These are phyloP conservation scores for Tylopilus subfusipes DNA, from an alignment of 768 basidiomycete genomes.

Conservation along the genomic window DNA sequence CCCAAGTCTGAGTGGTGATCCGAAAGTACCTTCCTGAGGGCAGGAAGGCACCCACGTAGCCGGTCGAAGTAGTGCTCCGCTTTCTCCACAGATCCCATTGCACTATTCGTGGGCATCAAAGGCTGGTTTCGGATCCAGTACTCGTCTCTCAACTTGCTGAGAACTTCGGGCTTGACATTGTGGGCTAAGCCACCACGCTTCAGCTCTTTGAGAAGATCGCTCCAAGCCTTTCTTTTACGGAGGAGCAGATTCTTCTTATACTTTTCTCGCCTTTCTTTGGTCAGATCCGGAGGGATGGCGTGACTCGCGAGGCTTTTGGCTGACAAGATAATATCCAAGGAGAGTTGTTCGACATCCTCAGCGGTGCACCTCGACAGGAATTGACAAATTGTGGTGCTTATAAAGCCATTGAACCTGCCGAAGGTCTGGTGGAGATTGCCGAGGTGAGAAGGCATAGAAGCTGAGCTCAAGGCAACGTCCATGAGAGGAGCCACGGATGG, in stretches of 20 bases:
- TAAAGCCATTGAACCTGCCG: conserved; percentile 43
- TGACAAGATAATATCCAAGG: conserved; percentile 60
- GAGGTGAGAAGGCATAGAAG: conserved; percentile 37
- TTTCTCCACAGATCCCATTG: conserved; percentile 34
- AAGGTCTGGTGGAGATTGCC: conserved; percentile 49
- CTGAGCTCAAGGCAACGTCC: conserved; percentile 2
- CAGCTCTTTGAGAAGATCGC: conserved; percentile 86
- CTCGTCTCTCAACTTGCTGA: conserved; percentile 50
- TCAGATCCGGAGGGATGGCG: conserved; percentile 39
- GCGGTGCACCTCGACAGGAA: conserved; percentile 42
- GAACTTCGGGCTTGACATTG: conserved; percentile 67
- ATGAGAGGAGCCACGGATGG: not conserved
- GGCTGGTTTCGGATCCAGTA: conserved; percentile 69
- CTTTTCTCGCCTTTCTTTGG: conserved; percentile 53
- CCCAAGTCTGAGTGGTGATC: conserved; percentile 78
- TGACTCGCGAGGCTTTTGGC: conserved; percentile 53
- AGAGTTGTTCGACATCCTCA: conserved; percentile 49
- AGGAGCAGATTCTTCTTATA: conserved; percentile 68
- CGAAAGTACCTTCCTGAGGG: conserved; percentile 56
- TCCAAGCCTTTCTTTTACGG: conserved; percentile 87
- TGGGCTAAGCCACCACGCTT: conserved; percentile 72
- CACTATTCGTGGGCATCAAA: conserved; percentile 26
- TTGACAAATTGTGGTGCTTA: conserved; percentile 40
- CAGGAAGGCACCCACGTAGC: conserved; percentile 61
- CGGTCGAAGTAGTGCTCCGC: conserved; percentile 63